Percentiles rank a stretch among this genome's conserved stretches.
phyloP scores from a whole-genome alignment of 2,329 filamentous ascomycete species.

The Pseudomassariella vexata region DNA sequence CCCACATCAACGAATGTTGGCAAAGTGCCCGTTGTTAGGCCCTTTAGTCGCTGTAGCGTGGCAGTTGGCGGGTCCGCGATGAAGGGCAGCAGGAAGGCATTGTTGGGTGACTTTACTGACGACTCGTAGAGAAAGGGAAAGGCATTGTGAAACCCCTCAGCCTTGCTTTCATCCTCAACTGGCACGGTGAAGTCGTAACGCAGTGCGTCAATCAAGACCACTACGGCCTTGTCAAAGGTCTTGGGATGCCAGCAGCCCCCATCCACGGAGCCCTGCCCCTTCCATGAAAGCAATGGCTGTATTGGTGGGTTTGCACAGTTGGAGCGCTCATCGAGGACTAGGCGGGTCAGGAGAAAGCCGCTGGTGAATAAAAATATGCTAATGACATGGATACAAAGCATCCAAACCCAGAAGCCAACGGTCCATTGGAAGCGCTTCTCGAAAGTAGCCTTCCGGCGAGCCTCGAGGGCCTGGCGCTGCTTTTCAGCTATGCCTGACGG shows the following conservation, averaged over 20 bases:
- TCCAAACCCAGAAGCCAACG: slow-evolving; percentile 62
- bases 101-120: slow-evolving; percentile 64
- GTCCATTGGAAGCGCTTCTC: slow-evolving; percentile 52
- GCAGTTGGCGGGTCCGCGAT: slow-evolving; percentile 95
- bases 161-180: slow-evolving; percentile 46
- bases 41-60: slow-evolving; percentile 87
- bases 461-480: slow-evolving; percentile 41
- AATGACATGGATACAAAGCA: slow-evolving; percentile 68
- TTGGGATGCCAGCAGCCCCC: slow-evolving; percentile 94
- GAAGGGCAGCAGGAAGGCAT: slow-evolving; percentile 88
- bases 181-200: slow-evolving; percentile 97
- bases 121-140: slow-evolving; percentile 84
- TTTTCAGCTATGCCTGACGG: slow-evolving; percentile 33
- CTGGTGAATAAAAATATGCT: slow-evolving; percentile 91
- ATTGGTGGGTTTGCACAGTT: slow-evolving; percentile 65
- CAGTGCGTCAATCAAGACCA: slow-evolving; percentile 87
- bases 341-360: slow-evolving; percentile 85
- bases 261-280: slow-evolving; percentile 36
- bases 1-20: slow-evolving; percentile 93
- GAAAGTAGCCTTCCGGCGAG: slow-evolving; percentile 40
- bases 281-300: slow-evolving; percentile 38
- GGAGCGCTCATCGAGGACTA: slow-evolving; percentile 73
- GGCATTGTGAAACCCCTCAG: slow-evolving; percentile 75
- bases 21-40: slow-evolving; percentile 87
- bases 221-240: slow-evolving; percentile 84